Evolutionary conservation across 2,329 filamentous ascomycete species (phyloP).

Genomic region (Lachnellula hyalina): DNA sequence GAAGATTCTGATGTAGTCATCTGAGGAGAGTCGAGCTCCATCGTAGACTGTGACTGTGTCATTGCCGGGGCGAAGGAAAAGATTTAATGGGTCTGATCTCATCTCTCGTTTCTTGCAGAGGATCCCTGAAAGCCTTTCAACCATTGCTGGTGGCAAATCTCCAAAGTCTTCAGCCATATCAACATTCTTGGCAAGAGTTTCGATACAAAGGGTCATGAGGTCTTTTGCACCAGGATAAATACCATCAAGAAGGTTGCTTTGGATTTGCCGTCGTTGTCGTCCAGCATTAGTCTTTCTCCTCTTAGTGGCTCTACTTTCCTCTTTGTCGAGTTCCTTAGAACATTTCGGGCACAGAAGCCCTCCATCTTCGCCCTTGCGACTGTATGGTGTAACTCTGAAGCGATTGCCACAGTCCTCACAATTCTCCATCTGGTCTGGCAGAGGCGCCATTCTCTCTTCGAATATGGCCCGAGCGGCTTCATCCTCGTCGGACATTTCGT

Average conservation of each 20-base stretch:
- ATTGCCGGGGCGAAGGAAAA: constrained; percentile 50
- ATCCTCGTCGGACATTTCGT: constrained; percentile 40
- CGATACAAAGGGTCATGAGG: constrained; percentile 58
- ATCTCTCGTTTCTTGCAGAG: constrained; percentile 57
- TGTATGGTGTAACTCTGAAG: constrained; percentile 90
- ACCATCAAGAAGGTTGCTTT: constrained; percentile 82
- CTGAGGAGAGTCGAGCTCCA: constrained; percentile 58
- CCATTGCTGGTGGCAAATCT: constrained; percentile 47
- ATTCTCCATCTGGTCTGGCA: constrained; percentile 75
- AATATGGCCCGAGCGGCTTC: constrained; percentile 47
- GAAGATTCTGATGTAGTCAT: constrained; percentile 79
- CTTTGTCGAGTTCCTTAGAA: constrained; percentile 66
- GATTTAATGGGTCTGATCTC: constrained; percentile 46
- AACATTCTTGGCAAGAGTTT: constrained; percentile 58
- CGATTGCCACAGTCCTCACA: constrained; percentile 81
- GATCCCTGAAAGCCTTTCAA: constrained; percentile 55
- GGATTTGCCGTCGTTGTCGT: constrained; percentile 62
- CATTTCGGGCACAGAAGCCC: constrained; percentile 82
- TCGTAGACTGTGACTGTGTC: constrained; percentile 54
- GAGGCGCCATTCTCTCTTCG: constrained; percentile 36
- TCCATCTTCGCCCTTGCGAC: constrained; percentile 73
- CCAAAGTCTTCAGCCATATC: constrained; percentile 57
- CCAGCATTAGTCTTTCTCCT: constrained; percentile 51
- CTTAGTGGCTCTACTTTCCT: constrained; percentile 53
- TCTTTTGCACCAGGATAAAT: constrained; percentile 61